Evolutionary conservation across 441 rosid genomes (phyloP).

Genomic region (Brassica balearica): DNA sequence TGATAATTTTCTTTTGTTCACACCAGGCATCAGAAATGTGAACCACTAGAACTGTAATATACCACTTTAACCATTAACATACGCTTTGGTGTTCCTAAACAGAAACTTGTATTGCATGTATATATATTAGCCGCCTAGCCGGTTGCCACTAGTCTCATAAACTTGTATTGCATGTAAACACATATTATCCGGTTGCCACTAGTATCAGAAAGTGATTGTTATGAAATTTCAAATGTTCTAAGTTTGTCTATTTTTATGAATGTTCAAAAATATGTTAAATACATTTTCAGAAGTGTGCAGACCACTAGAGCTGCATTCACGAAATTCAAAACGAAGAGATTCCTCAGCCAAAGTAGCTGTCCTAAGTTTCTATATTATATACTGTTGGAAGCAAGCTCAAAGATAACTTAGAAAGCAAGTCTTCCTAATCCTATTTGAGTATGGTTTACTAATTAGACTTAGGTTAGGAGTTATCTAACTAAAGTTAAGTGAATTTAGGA

Average conservation of each 20-base stretch:
- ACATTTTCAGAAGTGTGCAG: constrained; percentile 39
- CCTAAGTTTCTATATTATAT: constrained; percentile 53
- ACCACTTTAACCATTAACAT: not conserved
- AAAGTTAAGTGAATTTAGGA: too few relatives aligned
- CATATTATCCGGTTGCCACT: not conserved
- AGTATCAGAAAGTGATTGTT: not conserved
- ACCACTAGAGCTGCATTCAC: constrained; percentile 51
- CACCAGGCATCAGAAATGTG: not conserved
- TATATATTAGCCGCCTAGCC: not conserved
- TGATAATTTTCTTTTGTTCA: too few relatives aligned
- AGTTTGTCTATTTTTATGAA: not conserved
- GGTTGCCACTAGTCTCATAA: not conserved
- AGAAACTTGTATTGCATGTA: not conserved
- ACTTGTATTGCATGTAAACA: too few relatives aligned
- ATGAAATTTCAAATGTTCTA: not conserved
- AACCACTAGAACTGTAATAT: not conserved
- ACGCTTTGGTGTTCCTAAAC: not conserved
- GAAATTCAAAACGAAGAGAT: constrained; percentile 49
- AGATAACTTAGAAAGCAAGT: too few relatives aligned
- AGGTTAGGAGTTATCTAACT: too few relatives aligned
- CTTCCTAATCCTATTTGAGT: too few relatives aligned
- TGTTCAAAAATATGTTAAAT: constrained; percentile 10
- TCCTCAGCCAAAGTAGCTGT: constrained; percentile 52
- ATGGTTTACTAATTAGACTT: too few relatives aligned
- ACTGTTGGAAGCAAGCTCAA: too few relatives aligned